These are phyloP conservation scores for Rhodotorula sp. DNA, from an alignment of 1,284 basidiomycete genomes.

Conservation along the genomic window DNA sequence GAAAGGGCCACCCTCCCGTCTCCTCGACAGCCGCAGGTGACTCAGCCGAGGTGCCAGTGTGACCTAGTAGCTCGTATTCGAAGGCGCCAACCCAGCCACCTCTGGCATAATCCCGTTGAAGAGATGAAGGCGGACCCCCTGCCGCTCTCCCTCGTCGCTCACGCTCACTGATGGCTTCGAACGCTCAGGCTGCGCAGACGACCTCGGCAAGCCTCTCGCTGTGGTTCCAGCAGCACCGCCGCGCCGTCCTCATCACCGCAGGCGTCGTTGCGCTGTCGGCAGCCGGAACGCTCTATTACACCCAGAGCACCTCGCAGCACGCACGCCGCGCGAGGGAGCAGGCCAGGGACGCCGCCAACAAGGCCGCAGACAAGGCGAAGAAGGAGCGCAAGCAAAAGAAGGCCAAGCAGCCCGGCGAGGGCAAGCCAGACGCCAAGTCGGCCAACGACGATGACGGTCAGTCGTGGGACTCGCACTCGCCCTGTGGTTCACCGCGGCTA, in stretches of 20 bases:
- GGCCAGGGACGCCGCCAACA: background rate
- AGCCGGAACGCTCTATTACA: conserved; percentile 19
- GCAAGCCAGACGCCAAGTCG: background rate
- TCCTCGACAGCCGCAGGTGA: background rate
- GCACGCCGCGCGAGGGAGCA: background rate
- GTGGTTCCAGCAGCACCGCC: conserved; percentile 25
- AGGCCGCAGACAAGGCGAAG: conserved; percentile 13
- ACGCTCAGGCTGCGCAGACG: background rate
- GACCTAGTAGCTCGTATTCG: background rate
- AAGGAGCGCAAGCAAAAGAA: conserved; percentile 7
- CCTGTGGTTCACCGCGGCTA: too few relatives aligned
- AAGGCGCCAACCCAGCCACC: background rate
- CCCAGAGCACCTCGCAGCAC: background rate
- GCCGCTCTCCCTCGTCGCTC: too few relatives aligned
- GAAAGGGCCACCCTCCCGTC: too few relatives aligned
- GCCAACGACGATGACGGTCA: background rate
- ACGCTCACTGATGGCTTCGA: background rate
- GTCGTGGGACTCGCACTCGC: too few relatives aligned
- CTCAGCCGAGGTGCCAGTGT: too few relatives aligned
- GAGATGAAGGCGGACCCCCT: background rate
- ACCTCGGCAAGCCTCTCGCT: background rate
- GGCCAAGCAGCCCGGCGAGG: background rate
- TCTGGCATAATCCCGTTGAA: too few relatives aligned
- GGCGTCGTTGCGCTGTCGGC: conserved; percentile 10
- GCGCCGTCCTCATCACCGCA: conserved; percentile 24